These are phyloP conservation scores for Pseudogymnoascus sp. DNA, from an alignment of 2,329 filamentous ascomycete species.

Conservation along the genomic window DNA sequence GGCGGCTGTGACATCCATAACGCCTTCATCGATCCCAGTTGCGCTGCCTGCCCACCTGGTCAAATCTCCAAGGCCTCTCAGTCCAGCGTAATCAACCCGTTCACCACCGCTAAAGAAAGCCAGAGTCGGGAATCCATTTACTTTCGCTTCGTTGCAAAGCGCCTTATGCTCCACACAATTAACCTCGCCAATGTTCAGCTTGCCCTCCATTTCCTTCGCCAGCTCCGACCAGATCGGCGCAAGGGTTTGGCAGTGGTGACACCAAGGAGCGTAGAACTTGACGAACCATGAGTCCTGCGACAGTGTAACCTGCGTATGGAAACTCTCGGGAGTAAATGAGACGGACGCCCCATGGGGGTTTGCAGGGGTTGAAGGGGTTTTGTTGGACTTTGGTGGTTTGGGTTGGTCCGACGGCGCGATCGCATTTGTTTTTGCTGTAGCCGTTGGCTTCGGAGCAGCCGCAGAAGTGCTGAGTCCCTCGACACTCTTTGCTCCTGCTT, in stretches of 20 bases:
- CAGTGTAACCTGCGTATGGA: conserved; percentile 78
- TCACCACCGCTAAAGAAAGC: conserved; percentile 90
- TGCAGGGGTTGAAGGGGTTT: conserved; percentile 51
- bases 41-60: conserved; percentile 82
- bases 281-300: conserved; percentile 94
- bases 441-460: conserved; percentile 7
- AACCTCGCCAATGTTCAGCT: conserved; percentile 88
- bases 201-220: conserved; percentile 83
- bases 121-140: conserved; percentile 80
- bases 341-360: conserved; percentile 74
- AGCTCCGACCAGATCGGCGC: conserved; percentile 85
- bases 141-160: conserved; percentile 85
- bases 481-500: conserved; percentile 53
- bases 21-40: conserved; percentile 66
- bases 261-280: conserved; percentile 99
- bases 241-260: conserved; percentile 88
- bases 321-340: conserved; percentile 73
- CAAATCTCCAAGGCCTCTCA: conserved; percentile 87
- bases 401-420: neutral
- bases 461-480: conserved; percentile 21
- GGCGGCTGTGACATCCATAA: conserved; percentile 72
- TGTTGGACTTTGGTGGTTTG: conserved; percentile 25
- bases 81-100: conserved; percentile 84
- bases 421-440: conserved; percentile 26
- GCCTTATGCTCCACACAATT: conserved; percentile 83